These are phyloP conservation scores for Jatropha multifida DNA, from an alignment of 441 rosid genomes.

Conservation along the genomic window DNA sequence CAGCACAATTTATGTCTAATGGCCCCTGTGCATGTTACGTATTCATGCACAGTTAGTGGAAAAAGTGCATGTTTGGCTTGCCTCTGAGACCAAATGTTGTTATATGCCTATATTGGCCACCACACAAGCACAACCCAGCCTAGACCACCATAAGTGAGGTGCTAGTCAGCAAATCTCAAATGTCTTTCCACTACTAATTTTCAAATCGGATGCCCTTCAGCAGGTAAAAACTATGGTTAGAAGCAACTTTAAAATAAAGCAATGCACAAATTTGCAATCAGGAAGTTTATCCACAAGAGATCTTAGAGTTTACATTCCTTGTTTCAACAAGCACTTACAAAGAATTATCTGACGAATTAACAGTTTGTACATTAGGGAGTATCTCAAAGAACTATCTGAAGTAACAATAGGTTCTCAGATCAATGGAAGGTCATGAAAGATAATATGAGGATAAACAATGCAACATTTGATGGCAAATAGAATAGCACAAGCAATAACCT, in stretches of 20 bases:
- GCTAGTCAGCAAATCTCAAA: neutral
- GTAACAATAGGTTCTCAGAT: neutral
- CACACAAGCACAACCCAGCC: neutral
- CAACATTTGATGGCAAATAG: neutral
- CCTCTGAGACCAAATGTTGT: neutral
- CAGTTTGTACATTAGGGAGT: neutral
- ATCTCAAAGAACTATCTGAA: neutral
- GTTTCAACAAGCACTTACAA: too few species aligned
- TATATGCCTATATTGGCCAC: neutral
- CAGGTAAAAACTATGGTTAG: neutral
- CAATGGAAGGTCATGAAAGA: neutral
- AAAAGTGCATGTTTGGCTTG: neutral
- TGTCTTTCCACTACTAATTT: neutral
- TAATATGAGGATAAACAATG: neutral
- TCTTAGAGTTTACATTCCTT: too few species aligned
- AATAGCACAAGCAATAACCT: neutral
- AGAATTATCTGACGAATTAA: neutral
- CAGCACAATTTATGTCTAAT: neutral
- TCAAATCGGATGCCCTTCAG: neutral
- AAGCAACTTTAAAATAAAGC: neutral
- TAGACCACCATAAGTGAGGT: slow-evolving; percentile 1
- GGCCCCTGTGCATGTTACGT: neutral
- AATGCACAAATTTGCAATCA: neutral
- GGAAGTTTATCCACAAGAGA: neutral
- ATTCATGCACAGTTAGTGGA: neutral